These are phyloP conservation scores for Panaeolus cyanescens DNA, from an alignment of 768 basidiomycete genomes.

Conservation along the genomic window DNA sequence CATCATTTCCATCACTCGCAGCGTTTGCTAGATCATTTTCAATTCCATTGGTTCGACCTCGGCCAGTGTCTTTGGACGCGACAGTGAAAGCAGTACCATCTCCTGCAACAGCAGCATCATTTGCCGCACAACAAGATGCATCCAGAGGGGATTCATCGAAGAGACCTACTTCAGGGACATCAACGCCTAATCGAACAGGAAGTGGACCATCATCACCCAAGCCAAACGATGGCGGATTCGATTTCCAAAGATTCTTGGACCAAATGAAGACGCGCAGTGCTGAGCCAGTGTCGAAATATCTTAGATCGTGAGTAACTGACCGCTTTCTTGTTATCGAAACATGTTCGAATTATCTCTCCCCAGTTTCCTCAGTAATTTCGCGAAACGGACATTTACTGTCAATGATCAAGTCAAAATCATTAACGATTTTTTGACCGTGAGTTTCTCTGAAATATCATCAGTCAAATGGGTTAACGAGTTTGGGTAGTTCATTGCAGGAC, in stretches of 20 bases:
- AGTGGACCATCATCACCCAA: constrained; percentile 31
- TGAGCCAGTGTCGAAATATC: constrained; percentile 92
- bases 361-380: constrained; percentile 92
- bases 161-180: constrained; percentile 19
- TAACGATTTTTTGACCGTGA: constrained; percentile 87
- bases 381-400: constrained; percentile 89
- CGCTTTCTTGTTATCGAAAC: neutral
- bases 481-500: constrained; percentile 79
- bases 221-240: constrained; percentile 59
- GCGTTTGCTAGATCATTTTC: constrained; percentile 68
- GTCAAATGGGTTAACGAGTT: constrained; percentile 8
- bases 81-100: constrained; percentile 55
- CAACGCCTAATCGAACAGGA: constrained; percentile 25
- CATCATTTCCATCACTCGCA: constrained; percentile 64
- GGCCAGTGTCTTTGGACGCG: constrained; percentile 64
- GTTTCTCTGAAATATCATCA: constrained; percentile 21
- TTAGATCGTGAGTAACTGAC: constrained; percentile 76
- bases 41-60: constrained; percentile 41
- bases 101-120: constrained; percentile 54
- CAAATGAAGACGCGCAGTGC: constrained; percentile 89
- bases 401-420: constrained; percentile 95
- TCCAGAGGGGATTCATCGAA: constrained; percentile 18
- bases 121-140: constrained; percentile 49
- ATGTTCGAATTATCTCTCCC: neutral
- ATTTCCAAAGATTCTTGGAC: constrained; percentile 93